Base-by-base conservation (phyloP, 2,329 filamentous ascomycete species). In the Fusarium miscanthi region DNA sequence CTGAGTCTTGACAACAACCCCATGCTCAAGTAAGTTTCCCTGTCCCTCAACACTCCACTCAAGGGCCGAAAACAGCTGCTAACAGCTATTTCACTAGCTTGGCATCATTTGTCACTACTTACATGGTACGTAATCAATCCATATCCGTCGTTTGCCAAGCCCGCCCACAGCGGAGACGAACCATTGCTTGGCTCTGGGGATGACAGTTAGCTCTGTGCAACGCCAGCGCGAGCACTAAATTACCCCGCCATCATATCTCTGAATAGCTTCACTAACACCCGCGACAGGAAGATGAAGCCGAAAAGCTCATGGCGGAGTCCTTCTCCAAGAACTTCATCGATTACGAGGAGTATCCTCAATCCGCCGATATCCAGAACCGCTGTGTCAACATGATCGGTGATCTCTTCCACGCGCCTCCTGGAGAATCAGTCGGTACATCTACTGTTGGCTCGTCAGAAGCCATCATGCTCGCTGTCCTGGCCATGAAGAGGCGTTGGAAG, bases 261-360 rank as follows among this genome's bases (percentile, higher is more conserved):
- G 48, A 59, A 68, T 63, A 63, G 45, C 66, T 43, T 73, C 59
- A 59, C 74, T 76, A 62, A 76, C 65, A 65, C 63, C 52, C 19
- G 21, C 3, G 10, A 16, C 17, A 94, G 92, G 95, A 98, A 85
- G 93, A 97, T 49, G 95, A 98, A 82, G 95, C 92, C 25, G 95
- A 98, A 84, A 94, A 97, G 83, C 93, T 98, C 83, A 98, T 98
- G 95, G 86, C 91, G 73, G 94, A 98, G 73, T 90, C 93, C 59
- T 94, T 98, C 81, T 90, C 93, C 81, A 98, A 97, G 84, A 98
- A 98, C 87, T 98, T 98, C 81, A 95, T 95, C 82, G 93, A 95
- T 80, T 95, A 94, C 81, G 93, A 95, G 80, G 92, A 94, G 81
- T 95, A 95, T 78, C 93, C 93, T 2, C 91, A 93, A 80, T 91